Base-by-base conservation (phyloP, 2,329 filamentous ascomycete genomes). In the Aureobasidium sp. region DNA sequence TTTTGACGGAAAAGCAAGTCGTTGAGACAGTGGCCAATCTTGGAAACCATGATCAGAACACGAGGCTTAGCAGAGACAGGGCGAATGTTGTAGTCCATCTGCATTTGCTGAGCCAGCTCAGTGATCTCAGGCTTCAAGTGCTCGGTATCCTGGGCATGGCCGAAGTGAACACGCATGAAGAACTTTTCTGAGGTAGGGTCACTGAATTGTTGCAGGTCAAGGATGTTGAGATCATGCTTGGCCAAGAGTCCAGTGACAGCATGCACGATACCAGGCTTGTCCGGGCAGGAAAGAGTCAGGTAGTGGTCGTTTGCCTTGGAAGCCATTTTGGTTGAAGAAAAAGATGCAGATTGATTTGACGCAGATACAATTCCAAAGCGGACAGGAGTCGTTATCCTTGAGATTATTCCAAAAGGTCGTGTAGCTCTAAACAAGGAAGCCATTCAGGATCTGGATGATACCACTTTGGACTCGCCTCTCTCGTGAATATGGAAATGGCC, bases 111-210 rank as follows among this genome's bases (percentile, higher is more conserved):
- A 3, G 87, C 87, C 58, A 90, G 83, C 45, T 79, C 74, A 32
- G 78, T 75, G 68, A 93, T 86, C 7, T 83, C 80, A 61, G 72
- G 73, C 8, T 70, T 73, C 51, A 91, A 77, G 65, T 82, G 75
- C 25, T 72, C 73, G 7, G 78, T 75, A 41, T 79, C 73, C 6
- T 73, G 66, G 4, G 79, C 79, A 63, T 87, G 83, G 10, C 85
- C 87, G 69, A 93, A 93, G 74, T 92, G 89, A 68, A 93, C 88
- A 72, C 90, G 84, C 90, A 94, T 93, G 78, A 94, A 94, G 79
- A 94, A 94, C 62, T 82, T 87, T 71, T 88, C 78, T 25, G 86
- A 88, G 29, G 79, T 82, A 30, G 85, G 84, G 75, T 93, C 90
- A 45, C 85, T 88, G 79, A 90, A 94, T 76, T 94, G 90, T 76